These are phyloP conservation scores for Areca catechu DNA, from an alignment of 176 grass and related monocot genomes.

Conservation along the genomic window DNA sequence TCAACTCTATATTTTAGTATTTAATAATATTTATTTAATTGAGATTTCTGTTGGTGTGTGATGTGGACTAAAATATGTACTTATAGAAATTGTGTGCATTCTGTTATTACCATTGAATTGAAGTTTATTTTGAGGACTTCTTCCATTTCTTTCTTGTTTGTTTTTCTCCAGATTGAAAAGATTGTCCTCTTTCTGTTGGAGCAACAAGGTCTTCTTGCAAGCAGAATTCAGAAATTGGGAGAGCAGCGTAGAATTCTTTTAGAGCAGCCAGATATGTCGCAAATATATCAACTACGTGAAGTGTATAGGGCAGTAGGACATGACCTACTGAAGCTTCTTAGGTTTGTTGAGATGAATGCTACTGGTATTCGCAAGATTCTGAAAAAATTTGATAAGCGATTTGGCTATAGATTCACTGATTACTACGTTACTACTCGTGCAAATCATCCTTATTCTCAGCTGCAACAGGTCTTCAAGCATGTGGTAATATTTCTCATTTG, in stretches of 20 bases:
- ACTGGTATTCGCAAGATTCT: constrained; percentile 91
- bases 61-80: too few species aligned
- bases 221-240: constrained; percentile 63
- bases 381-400: constrained; percentile 92
- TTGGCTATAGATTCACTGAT: constrained; percentile 71
- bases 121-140: not conserved
- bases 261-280: constrained; percentile 31
- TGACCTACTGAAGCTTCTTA: constrained; percentile 81
- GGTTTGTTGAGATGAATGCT: constrained; percentile 86
- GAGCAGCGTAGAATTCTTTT: constrained; percentile 28
- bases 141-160: constrained; percentile 6
- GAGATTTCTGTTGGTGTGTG: too few species aligned
- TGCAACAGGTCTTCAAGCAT: constrained; percentile 94
- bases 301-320: constrained; percentile 52
- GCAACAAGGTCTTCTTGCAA: constrained; percentile 82
- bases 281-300: constrained; percentile 49
- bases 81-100: too few species aligned
- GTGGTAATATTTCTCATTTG: constrained; percentile 42
- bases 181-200: constrained; percentile 79
- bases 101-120: too few species aligned
- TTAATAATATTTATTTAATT: too few species aligned
- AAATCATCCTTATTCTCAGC: constrained; percentile 86
- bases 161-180: constrained; percentile 72
- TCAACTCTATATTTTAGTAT: too few species aligned
- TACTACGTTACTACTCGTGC: constrained; percentile 82